Evolutionary conservation across 228 moss, liverwort and hornwort genomes (phyloP), one percentile per base, ranked within the genome.

Genomic region (Sphagnum fallax): DNA sequence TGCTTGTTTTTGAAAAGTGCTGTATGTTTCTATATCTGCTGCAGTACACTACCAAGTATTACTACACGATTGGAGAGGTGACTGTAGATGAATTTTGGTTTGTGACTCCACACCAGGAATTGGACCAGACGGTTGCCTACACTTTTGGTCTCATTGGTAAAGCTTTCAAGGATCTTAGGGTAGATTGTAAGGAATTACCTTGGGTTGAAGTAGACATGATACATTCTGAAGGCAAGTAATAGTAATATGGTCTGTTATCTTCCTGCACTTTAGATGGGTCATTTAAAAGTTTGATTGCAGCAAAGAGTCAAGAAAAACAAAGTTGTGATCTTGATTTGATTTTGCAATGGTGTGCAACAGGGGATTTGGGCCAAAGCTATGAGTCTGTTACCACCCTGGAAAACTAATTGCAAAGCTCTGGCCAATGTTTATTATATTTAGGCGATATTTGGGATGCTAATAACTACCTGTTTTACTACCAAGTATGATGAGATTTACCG

Each of bases 371-470:
- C 47, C 93, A 98, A 74, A 93, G 93, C 0, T 84, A 16, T 18
- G 88, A 98, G 69, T 98, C 97, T 0, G 71, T 76, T 16, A 47
- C 49, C 51, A 90, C 90, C 55, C 69, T 98, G 77, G 80, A 91
- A 11, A 93, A 98, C 65, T 98, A 98, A 69, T n/a, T 84, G 75
- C 87, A 86, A 61, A 91, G 90, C 70, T 80, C 72, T 63, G 97
- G 93, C 13, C 83, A 93, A 72, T 16, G 83, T 4, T 9, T 93
- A 5, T 62, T 93, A 4, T 73, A 9, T 1, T 73, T 91, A 2
- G 97, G 93, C 0, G 90, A 98, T 12, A 71, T 98, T 1, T 93
- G 93, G 0, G 93, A 98, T 18, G 91, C 93, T 73, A 93, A 98
- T 77, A 50, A 67, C 13, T 98, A 93, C 60, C 85, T 87, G 0